Conservation (phyloP, 257 asterid species). For the Dorcoceras hygrometricum region DNA sequence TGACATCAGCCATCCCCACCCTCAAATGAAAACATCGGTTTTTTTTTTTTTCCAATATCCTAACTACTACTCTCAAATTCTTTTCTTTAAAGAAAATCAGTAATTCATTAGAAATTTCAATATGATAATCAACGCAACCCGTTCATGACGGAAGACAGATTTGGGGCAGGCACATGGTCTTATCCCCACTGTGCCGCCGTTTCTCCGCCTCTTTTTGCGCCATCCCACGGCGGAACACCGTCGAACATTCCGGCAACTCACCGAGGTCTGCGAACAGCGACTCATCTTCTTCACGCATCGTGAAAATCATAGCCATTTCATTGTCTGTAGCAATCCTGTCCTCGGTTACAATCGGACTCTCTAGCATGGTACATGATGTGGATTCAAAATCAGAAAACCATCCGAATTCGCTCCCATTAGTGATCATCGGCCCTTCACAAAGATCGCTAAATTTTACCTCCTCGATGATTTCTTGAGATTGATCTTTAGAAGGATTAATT, state of each 20-base stretch:
- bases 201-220: slow-evolving; percentile 36
- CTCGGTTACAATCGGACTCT: slow-evolving; percentile 46
- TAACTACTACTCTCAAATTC: neutral
- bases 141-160: neutral
- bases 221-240: slow-evolving; percentile 71
- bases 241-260: slow-evolving; percentile 86
- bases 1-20: neutral
- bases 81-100: neutral
- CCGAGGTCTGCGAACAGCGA: slow-evolving; percentile 83
- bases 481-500: slow-evolving; percentile 4
- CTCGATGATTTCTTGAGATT: slow-evolving; percentile 21
- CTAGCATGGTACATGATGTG: slow-evolving; percentile 46
- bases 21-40: neutral
- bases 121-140: neutral
- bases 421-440: slow-evolving; percentile 24
- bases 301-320: slow-evolving; percentile 57
- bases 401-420: slow-evolving; percentile 40
- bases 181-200: slow-evolving; percentile 34
- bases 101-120: no score
- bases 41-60: neutral
- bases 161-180: slow-evolving; percentile 4
- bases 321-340: slow-evolving; percentile 35
- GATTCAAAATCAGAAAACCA: slow-evolving; percentile 74
- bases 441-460: slow-evolving; percentile 36
- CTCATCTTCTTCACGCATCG: slow-evolving; percentile 84